Base-by-base conservation (phyloP, 2,329 filamentous ascomycete genomes). In the Monosporascus cannonballus region DNA sequence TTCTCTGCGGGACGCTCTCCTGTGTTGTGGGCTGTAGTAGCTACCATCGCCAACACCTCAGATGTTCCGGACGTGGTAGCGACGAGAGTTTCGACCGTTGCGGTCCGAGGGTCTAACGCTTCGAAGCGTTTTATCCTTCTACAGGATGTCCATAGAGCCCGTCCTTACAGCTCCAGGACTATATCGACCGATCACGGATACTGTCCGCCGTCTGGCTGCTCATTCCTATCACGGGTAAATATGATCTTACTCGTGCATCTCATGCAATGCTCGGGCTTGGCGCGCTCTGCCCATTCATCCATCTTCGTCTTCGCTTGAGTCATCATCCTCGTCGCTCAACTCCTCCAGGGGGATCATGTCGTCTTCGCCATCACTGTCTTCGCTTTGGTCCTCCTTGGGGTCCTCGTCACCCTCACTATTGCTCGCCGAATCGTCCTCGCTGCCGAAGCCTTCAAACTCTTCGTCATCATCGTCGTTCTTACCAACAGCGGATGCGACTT, bases 361-460 rank as follows among this genome's bases (percentile, higher is more conserved):
- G 56, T 76, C 75, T 39, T 72, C 72, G 27, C 70, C 71, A 48
- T 68, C 70, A 47, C 68, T 67, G 42, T 68, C 70, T n/a, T 72
- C 66, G 52, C 54, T 52, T 41, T 58, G 62, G 39, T 67, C 63
- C 3, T 69, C 64, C 36, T 67, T 63, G 48, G 71, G 67, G 36
- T 58, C 66, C 8, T 67, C 67, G 27, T 61, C 66, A 7, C 64
- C 56, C 25, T 62, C 59, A 14, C 55, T 56, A 2, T 58, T 52
- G 4, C 61, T 59, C 20, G 50, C 52, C 17, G 67, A 64, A 8
- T 72, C 73, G 41, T 68, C 71, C 39, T 75, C 74, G 47, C 70
- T 76, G 15, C 66, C 73, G 47, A 80, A 80, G 30, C 77, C 78
- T 39, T 73, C 73, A 53, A 80, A 80, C 7, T 72, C 67, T 3